These are phyloP conservation scores for Amanita thiersii DNA, from an alignment of 768 basidiomycete species.

Conservation along the genomic window DNA sequence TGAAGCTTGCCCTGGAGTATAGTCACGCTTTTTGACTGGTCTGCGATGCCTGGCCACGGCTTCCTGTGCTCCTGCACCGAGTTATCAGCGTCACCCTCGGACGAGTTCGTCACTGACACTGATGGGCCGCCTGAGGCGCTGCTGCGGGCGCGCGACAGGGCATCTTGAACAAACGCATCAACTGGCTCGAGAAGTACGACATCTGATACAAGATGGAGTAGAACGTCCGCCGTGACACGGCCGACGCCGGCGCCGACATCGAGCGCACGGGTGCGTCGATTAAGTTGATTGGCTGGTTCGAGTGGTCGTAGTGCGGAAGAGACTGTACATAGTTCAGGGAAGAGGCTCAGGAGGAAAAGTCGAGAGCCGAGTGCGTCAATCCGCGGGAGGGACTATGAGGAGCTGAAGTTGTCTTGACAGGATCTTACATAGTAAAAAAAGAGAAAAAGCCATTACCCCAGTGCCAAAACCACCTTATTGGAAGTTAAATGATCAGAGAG, in stretches of 20 bases:
- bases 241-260: slow-evolving; percentile 96
- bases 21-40: slow-evolving; percentile 60
- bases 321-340: slow-evolving; percentile 73
- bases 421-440: slow-evolving; percentile 10
- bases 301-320: slow-evolving; percentile 62
- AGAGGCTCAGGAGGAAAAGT: slow-evolving; percentile 73
- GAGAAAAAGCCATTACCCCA: slow-evolving; percentile 44
- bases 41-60: slow-evolving; percentile 63
- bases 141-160: slow-evolving; percentile 33
- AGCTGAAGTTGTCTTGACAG: slow-evolving; percentile 9
- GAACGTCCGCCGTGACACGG: slow-evolving; percentile 80
- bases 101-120: too few species aligned
- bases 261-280: slow-evolving; percentile 54
- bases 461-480: slow-evolving; percentile 32
- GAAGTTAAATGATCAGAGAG: slow-evolving; percentile 6
- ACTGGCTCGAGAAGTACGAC: slow-evolving; percentile 92
- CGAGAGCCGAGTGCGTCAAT: slow-evolving; percentile 88
- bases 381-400: slow-evolving; percentile 70
- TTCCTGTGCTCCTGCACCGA: slow-evolving; percentile 1
- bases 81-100: too few species aligned
- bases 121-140: slow-evolving; percentile 14
- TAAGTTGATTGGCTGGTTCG: slow-evolving; percentile 13
- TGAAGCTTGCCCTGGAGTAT: slow-evolving; percentile 79
- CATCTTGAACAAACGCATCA: slow-evolving; percentile 65
- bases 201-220: slow-evolving; percentile 82